Evolutionary conservation across 805 yeast genomes (phyloP), one percentile per base, ranked within the genome.

Genomic region (Lipomyces kockii): DNA sequence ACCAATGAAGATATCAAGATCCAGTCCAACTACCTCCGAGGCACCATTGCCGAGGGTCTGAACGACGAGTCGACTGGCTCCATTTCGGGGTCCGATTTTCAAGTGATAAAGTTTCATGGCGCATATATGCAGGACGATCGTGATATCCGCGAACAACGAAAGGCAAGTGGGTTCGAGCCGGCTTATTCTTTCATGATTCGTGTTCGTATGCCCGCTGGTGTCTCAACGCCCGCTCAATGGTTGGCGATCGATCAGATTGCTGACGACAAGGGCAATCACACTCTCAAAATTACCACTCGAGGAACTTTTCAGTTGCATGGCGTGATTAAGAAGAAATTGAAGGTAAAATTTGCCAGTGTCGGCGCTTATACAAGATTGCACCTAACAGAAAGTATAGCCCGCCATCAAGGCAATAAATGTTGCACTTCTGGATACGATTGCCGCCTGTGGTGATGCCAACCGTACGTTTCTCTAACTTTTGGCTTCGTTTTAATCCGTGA

Each of bases 41-140:
- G 98, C 74, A 91, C 97, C 0, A 93, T 94, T 78, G 93, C 85
- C 46, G 95, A 90, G 78, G 97, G 94, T 52, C 84, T 94, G 68
- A 76, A 78, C 64, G 98, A 94, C 78, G 84, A 84, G 66, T 83
- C 92, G 2, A 94, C 98, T 9, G 97, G 98, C 71, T 93, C 97
- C 14, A 90, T 94, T 72, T 85, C 89, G 72, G 94, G 97, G 14
- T 86, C 86, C 67, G 98, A 92, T 80, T 97, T 92, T 81, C 98
- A 93, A 80, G 80, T 94, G 78, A 92, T 98, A 72, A 94, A 94
- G 80, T 94, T 94, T 86, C 98, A 94, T 79, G 98, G 98, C 81
- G 92, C 92, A 73, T 94, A 94, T 79, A 91, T 94, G 97, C 98
- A 94, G 82, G 98, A 94, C 79, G 98, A 94, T 78, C 91, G 98